Percentiles rank a stretch among this genome's conserved stretches.
Conservation (phyloP, 2,329 filamentous ascomycete genomes). For the Beauveria asiatica region DNA sequence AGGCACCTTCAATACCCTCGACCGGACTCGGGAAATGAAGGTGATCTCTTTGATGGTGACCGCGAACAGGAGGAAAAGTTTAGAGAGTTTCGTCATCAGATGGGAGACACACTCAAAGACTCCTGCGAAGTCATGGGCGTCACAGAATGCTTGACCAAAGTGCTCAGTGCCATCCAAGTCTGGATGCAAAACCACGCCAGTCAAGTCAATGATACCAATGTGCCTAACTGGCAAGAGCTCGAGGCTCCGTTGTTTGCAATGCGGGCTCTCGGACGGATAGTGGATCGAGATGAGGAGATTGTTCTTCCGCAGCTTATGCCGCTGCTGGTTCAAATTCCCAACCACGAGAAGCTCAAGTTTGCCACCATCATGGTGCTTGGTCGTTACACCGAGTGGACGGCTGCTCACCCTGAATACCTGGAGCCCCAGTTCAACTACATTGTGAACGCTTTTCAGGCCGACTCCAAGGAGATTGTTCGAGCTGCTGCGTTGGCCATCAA, state of each 20-base stretch:
- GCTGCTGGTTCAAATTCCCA: conserved; percentile 84
- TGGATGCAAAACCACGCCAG: conserved; percentile 81
- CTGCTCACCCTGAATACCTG: conserved; percentile 84
- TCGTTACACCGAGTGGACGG: conserved; percentile 96
- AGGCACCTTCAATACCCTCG: conserved; percentile 81
- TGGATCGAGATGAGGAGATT: conserved; percentile 76
- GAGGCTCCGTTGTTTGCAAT: conserved; percentile 93
- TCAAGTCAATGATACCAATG: conserved; percentile 62
- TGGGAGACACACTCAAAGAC: conserved; percentile 97
- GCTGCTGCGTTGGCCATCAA: conserved; percentile 92
- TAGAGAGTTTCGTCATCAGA: conserved; percentile 88
- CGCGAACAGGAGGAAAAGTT: conserved; percentile 95
- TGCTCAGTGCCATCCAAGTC: conserved; percentile 72
- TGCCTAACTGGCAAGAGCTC: conserved; percentile 93
- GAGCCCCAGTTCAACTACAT: conserved; percentile 94
- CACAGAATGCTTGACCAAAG: conserved; percentile 81
- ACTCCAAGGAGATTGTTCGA: conserved; percentile 81
- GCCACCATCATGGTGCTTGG: conserved; percentile 97
- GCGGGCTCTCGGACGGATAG: conserved; percentile 94
- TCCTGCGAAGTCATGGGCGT: conserved; percentile 94
- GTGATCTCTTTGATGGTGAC: conserved; percentile 90
- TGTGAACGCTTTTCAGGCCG: conserved; percentile 81
- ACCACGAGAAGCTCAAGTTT: conserved; percentile 96
- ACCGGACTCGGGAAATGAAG: conserved; percentile 63
- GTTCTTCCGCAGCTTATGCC: conserved; percentile 90